These are phyloP conservation scores for Botryotinia narcissicola DNA, from an alignment of 2,329 filamentous ascomycete species.

Conservation along the genomic window DNA sequence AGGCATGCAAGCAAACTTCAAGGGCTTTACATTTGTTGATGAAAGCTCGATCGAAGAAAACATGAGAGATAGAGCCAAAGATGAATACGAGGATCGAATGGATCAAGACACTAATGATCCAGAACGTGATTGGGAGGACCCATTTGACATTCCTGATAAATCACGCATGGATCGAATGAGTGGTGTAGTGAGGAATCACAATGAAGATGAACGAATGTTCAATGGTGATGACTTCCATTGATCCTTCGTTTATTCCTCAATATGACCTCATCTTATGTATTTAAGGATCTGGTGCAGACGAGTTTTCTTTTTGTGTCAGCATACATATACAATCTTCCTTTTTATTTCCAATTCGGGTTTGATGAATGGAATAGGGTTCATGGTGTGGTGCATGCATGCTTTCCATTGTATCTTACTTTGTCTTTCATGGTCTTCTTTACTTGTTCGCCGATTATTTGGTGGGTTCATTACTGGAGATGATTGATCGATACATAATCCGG, in stretches of 20 bases:
- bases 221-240: slow-evolving; percentile 62
- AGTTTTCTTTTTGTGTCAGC: not conserved
- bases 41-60: slow-evolving; percentile 92
- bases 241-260: slow-evolving; percentile 42
- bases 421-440: slow-evolving; percentile 4
- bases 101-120: slow-evolving; percentile 54
- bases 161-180: slow-evolving; percentile 56
- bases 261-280: slow-evolving; percentile 20
- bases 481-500: not conserved
- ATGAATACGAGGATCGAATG: slow-evolving; percentile 58
- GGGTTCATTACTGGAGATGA: not conserved
- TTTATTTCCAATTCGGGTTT: not conserved
- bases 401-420: not conserved
- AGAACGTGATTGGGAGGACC: slow-evolving; percentile 38
- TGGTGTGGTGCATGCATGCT: slow-evolving; percentile 10
- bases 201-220: slow-evolving; percentile 60
- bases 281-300: slow-evolving; percentile 3
- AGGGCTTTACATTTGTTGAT: slow-evolving; percentile 98
- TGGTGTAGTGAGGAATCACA: slow-evolving; percentile 56
- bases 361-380: not conserved
- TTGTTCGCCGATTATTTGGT: not conserved
- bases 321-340: slow-evolving; percentile 14
- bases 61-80: slow-evolving; percentile 55
- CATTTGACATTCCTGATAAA: slow-evolving; percentile 48
- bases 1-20: slow-evolving; percentile 96